phyloP scores from a whole-genome alignment of 1,284 basidiomycete genomes.

The Malassezia caprae region DNA sequence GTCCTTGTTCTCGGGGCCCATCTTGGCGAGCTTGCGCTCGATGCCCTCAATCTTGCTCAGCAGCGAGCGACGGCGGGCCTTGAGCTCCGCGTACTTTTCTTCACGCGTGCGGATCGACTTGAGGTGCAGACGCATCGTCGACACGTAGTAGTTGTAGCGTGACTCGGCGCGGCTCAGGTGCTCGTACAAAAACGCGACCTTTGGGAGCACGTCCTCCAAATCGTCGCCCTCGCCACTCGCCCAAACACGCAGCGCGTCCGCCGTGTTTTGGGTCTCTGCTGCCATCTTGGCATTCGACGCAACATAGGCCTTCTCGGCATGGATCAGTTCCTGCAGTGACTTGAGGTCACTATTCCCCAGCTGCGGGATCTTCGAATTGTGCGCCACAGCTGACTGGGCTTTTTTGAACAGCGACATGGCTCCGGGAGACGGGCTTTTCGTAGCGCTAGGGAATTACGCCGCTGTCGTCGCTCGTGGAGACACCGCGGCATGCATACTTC shows the following conservation, averaged over 20 bases:
- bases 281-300: slow-evolving; percentile 61
- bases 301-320: slow-evolving; percentile 72
- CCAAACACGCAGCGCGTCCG: slow-evolving; percentile 67
- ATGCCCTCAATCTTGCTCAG: slow-evolving; percentile 69
- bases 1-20: slow-evolving; percentile 80
- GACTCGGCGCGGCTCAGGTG: slow-evolving; percentile 63
- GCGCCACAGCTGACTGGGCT: slow-evolving; percentile 56
- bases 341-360: slow-evolving; percentile 71
- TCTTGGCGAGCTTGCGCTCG: slow-evolving; percentile 78
- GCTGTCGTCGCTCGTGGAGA: not conserved
- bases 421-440: not conserved
- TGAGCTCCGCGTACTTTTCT: slow-evolving; percentile 69
- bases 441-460: not conserved
- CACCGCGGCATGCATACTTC: not conserved
- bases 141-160: slow-evolving; percentile 65
- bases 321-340: slow-evolving; percentile 74
- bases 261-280: slow-evolving; percentile 61
- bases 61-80: slow-evolving; percentile 60
- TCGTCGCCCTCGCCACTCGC: slow-evolving; percentile 78
- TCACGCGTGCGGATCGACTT: slow-evolving; percentile 67
- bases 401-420: slow-evolving; percentile 41
- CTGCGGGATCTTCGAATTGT: slow-evolving; percentile 63
- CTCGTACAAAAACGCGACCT: slow-evolving; percentile 61
- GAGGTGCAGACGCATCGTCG: slow-evolving; percentile 58
- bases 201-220: slow-evolving; percentile 67